These are phyloP conservation scores for Globisporangium nodosum DNA, from an alignment of 352 stramenopile species.

Conservation along the genomic window DNA sequence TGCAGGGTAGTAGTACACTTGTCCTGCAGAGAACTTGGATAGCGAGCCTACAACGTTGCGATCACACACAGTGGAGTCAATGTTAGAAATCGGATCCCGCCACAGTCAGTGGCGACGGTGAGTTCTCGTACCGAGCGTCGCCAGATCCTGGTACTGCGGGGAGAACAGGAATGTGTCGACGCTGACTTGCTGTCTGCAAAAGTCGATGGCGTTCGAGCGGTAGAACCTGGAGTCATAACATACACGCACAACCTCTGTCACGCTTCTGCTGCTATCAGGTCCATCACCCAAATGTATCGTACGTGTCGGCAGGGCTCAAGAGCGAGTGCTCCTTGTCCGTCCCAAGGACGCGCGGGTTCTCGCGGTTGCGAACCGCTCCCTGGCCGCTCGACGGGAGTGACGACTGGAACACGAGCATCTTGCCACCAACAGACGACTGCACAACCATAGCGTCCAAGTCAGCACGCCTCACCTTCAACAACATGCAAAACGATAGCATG, in stretches of 20 bases:
- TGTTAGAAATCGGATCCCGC: too few species aligned
- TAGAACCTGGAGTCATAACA: constrained; percentile 70
- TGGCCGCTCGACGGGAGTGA: constrained; percentile 73
- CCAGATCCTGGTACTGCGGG: constrained; percentile 95
- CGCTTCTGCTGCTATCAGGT: background rate
- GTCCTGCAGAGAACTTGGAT: constrained; percentile 93
- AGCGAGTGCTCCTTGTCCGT: constrained; percentile 90
- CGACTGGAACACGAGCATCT: constrained; percentile 89
- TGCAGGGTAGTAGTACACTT: constrained; percentile 96
- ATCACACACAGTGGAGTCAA: background rate
- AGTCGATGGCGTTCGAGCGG: constrained; percentile 92
- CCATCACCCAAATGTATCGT: constrained; percentile 11
- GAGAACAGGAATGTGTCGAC: constrained; percentile 99
- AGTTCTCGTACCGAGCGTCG: constrained; percentile 75
- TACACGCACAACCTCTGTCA: background rate
- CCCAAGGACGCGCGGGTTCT: constrained; percentile 75
- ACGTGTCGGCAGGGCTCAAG: constrained; percentile 83
- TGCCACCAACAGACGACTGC: constrained; percentile 78
- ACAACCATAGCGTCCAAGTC: constrained; percentile 4
- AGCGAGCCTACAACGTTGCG: constrained; percentile 57
- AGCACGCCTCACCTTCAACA: constrained; percentile 13
- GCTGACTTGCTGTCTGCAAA: constrained; percentile 97
- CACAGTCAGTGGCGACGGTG: background rate
- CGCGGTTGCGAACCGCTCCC: constrained; percentile 76
- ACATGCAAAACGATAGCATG: background rate